A percentile compares a stretch with the other conserved stretches of the same genome.
Conservation (phyloP, 371 early-diverging fungal genomes). For the Haplosporangium sp. region DNA sequence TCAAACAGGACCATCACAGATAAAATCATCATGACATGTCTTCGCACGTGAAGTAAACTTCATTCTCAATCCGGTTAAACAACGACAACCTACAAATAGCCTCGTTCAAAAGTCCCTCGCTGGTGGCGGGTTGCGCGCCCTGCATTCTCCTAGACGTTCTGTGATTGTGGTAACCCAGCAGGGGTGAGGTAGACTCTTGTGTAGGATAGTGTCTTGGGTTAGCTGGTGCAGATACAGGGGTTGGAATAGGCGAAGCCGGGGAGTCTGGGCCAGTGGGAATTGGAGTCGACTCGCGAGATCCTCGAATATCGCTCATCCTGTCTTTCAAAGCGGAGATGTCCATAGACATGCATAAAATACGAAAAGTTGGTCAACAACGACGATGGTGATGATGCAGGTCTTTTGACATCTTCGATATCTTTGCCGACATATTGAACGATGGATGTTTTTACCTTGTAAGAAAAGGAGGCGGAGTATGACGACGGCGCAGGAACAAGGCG, state of each 20-base stretch:
- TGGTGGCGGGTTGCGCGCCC: not conserved
- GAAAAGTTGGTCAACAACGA: too few species aligned
- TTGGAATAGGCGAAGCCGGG: not conserved
- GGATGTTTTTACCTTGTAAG: too few species aligned
- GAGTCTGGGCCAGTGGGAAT: not conserved
- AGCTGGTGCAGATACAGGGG: not conserved
- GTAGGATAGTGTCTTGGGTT: not conserved
- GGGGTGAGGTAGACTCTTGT: not conserved
- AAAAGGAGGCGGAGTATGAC: too few species aligned
- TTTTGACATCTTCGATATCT: too few species aligned
- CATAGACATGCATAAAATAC: too few species aligned
- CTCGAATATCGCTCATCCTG: not conserved
- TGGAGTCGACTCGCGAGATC: not conserved
- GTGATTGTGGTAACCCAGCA: not conserved
- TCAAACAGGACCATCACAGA: too few species aligned
- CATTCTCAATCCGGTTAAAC: too few species aligned
- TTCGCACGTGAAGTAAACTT: too few species aligned
- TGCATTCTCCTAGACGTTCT: not conserved
- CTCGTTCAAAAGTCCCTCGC: constrained; percentile 6
- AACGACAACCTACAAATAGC: constrained; percentile 5
- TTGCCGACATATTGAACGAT: too few species aligned
- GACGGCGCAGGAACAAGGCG: too few species aligned
- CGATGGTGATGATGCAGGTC: too few species aligned
- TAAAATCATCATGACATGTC: too few species aligned
- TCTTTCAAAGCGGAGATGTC: not conserved